These are phyloP conservation scores for Neonectria ditissima DNA, from an alignment of 2,329 filamentous ascomycete genomes.

Conservation along the genomic window DNA sequence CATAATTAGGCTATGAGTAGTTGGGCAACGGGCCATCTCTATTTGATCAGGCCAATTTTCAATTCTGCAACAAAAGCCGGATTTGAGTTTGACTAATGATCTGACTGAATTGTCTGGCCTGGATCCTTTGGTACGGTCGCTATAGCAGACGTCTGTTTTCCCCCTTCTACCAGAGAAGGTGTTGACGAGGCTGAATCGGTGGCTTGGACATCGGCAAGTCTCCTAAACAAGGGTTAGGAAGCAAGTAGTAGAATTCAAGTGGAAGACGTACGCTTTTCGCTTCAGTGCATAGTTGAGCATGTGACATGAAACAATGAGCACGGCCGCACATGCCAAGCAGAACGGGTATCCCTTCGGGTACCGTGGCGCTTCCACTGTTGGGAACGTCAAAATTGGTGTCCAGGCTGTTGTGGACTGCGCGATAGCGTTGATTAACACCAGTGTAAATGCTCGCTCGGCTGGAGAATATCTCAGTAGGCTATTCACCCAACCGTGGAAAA, in stretches of 20 bases:
- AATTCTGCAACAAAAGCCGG: not conserved
- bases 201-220: not conserved
- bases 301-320: conserved; percentile 44
- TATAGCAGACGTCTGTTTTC: conserved; percentile 6
- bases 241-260: fast-evolving
- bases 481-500: conserved; percentile 68
- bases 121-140: not conserved
- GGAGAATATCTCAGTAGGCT: conserved; percentile 59
- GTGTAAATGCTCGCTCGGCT: conserved; percentile 60
- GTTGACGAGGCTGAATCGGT: conserved; percentile 6
- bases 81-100: not conserved
- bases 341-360: conserved; percentile 58
- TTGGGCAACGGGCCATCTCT: no score
- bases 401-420: conserved; percentile 67
- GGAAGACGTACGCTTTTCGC: conserved; percentile 35
- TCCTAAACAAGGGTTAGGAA: conserved; percentile 3
- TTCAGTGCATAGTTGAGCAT: conserved; percentile 38
- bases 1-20: no score
- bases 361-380: conserved; percentile 56
- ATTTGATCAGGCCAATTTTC: no score
- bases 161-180: conserved; percentile 13
- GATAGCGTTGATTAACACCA: conserved; percentile 65
- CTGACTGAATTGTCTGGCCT: not conserved
- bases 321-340: conserved; percentile 50
- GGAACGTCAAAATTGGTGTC: conserved; percentile 65